phyloP scores from a whole-genome alignment of 768 basidiomycete species.

The Pleurotus tuoliensis region DNA sequence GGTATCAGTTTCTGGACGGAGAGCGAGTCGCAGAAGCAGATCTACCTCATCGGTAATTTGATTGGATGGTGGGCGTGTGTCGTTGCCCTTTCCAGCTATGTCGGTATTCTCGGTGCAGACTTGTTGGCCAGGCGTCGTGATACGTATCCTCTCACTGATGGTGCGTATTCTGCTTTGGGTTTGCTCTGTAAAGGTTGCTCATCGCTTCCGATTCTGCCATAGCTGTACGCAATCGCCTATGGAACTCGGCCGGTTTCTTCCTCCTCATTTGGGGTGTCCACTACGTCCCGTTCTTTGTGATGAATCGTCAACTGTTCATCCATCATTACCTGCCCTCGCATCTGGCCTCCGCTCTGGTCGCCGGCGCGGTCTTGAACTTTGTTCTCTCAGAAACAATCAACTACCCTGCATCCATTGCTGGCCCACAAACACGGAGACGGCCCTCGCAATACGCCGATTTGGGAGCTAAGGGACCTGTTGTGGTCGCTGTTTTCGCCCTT shows the following conservation, averaged over 20 bases:
- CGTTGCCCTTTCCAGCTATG: constrained; percentile 78
- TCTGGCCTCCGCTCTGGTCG: constrained; percentile 85
- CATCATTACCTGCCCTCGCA: constrained; percentile 99
- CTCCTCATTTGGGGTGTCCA: constrained; percentile 91
- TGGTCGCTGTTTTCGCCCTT: constrained; percentile 53
- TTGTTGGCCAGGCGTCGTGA: constrained; percentile 82
- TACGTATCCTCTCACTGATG: constrained; percentile 79
- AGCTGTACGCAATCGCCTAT: constrained; percentile 92
- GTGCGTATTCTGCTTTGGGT: constrained; percentile 44
- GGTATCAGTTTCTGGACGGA: constrained; percentile 99
- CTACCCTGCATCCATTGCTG: constrained; percentile 80
- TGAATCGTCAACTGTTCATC: constrained; percentile 94
- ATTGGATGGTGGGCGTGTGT: constrained; percentile 95
- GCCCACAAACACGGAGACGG: constrained; percentile 57
- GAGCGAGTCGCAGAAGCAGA: constrained; percentile 79
- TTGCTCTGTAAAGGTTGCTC: no score
- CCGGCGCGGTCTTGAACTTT: constrained; percentile 90
- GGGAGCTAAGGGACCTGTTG: constrained; percentile 71
- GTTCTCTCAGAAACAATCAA: constrained; percentile 87
- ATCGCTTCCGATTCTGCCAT: no score
- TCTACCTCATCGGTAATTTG: constrained; percentile 94
- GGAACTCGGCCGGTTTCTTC: constrained; percentile 97
- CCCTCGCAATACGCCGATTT: constrained; percentile 65
- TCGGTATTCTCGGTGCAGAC: constrained; percentile 90
- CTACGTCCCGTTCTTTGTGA: constrained; percentile 96